Evolutionary conservation across 2,329 filamentous ascomycete genomes (phyloP), one percentile per base, ranked within the genome.

Genomic region (Parastagonospora avenae): DNA sequence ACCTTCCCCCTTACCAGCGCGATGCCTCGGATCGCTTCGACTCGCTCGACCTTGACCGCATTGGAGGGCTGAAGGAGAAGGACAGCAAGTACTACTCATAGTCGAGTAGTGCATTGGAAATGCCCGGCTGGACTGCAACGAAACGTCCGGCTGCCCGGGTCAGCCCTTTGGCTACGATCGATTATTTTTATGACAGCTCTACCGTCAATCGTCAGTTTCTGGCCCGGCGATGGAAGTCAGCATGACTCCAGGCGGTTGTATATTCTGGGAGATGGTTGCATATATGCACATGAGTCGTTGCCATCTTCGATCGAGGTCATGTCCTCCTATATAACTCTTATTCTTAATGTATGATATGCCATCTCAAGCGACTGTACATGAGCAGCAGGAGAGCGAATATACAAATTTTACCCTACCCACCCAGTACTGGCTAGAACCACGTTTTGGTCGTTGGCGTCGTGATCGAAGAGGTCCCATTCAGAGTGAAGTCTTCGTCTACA

Each of bases 11-110:
- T 12, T 97, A 97, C 72, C 88, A 95, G 77, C 89, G 91, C 76
- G 88, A 89, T 68, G 85, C 86, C 72, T 85, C 84, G 52, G 84
- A 85, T 54, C 85, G 91, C 61, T 97, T 97, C 78, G 90, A 96
- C 74, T 94, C 92, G 3, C 86, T 99, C 65, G 93, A 99, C 73
- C 89, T 99, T 73, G 90, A 97, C 65, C 86, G 91, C 59, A 95
- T 97, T 71, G 94, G 94, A 44, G 94, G 94, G 11, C 79, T 97
- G 63, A 95, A 92, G 77, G 94, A 97, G 81, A 96, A 96, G 81
- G 84, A 89, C 56, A 84, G 88, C 58, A 72, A 73, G 54, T 60
- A 71, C 54, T 72, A 71, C 60, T 66, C 66, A 44, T 73, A 60
- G 62, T 42, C 27, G 30, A 37, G 33, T 35, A 16, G 29, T 27